A percentile compares a stretch with the other conserved stretches of the same genome.
phyloP scores from a whole-genome alignment of 2,329 filamentous ascomycete species.

The Daldinia eschscholtzii region DNA sequence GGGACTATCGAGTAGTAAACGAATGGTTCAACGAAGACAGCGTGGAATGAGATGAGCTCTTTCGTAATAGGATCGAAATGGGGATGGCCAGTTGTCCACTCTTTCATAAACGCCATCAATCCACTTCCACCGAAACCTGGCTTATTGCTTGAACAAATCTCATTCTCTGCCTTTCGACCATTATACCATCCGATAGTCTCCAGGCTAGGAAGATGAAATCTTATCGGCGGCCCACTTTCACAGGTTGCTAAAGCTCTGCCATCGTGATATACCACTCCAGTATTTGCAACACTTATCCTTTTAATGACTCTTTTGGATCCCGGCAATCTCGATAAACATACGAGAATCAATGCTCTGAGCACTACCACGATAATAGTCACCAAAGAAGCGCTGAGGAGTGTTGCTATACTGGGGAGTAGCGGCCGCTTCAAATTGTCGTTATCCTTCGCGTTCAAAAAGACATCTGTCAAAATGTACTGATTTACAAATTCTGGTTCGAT shows the following conservation, averaged over 20 bases:
- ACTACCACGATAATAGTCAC: constrained; percentile 64
- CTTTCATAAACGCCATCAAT: constrained; percentile 71
- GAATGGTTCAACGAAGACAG: constrained; percentile 73
- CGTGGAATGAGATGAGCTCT: constrained; percentile 76
- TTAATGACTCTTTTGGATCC: constrained; percentile 70
- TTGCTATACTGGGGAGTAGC: constrained; percentile 76
- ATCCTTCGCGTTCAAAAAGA: constrained; percentile 67
- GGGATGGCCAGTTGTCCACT: constrained; percentile 79
- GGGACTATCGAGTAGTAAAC: constrained; percentile 71
- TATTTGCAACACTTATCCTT: constrained; percentile 79
- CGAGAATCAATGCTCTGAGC: constrained; percentile 68
- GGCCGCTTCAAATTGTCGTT: constrained; percentile 64
- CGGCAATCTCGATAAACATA: constrained; percentile 68
- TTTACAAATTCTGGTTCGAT: constrained; percentile 76
- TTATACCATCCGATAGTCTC: constrained; percentile 80
- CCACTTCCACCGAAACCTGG: constrained; percentile 67
- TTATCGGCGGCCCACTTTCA: constrained; percentile 77
- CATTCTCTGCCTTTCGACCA: constrained; percentile 68
- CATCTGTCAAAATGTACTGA: constrained; percentile 75
- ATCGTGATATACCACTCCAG: constrained; percentile 74
- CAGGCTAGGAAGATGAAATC: constrained; percentile 71
- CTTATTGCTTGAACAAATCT: constrained; percentile 47
- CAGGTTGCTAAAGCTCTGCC: constrained; percentile 76
- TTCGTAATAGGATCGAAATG: constrained; percentile 73
- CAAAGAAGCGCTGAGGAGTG: constrained; percentile 70